Evolutionary conservation across 148 eudicot species (phyloP).

Genomic region (Silene latifolia): DNA sequence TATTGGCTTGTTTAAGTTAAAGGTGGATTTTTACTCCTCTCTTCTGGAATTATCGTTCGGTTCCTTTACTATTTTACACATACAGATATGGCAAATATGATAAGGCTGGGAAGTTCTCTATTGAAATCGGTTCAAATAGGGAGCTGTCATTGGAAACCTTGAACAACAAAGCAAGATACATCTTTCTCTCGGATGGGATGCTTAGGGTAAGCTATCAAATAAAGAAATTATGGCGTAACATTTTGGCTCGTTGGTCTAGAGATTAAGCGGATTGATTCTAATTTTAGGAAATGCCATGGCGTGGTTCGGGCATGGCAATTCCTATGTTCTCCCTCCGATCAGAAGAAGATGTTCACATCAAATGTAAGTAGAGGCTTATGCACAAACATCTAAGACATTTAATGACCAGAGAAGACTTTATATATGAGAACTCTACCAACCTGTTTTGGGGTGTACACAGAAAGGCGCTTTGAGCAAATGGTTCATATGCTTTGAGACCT

Average conservation of each 20-base stretch:
- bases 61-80: slow-evolving; percentile 59
- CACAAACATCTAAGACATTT: not conserved
- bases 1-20: not conserved
- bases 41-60: not conserved
- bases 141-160: slow-evolving; percentile 59
- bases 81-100: slow-evolving; percentile 75
- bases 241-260: not conserved
- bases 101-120: slow-evolving; percentile 46
- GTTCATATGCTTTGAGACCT: slow-evolving; percentile 95
- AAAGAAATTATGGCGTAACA: not conserved
- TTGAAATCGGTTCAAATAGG: slow-evolving; percentile 67
- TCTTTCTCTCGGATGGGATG: slow-evolving; percentile 85
- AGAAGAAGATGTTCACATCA: slow-evolving; percentile 53
- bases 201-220: slow-evolving; percentile 55
- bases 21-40: not conserved
- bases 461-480: slow-evolving; percentile 96
- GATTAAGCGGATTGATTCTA: slow-evolving; percentile 6
- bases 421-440: slow-evolving; percentile 30
- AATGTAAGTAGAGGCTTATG: not conserved
- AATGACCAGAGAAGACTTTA: not conserved
- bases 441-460: slow-evolving; percentile 96
- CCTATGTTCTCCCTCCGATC: slow-evolving; percentile 97
- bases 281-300: slow-evolving; percentile 92
- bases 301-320: slow-evolving; percentile 90
- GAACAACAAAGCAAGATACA: slow-evolving; percentile 53